Conservation (phyloP, 345 rosid genomes). For the Schrenkiella parvula region DNA sequence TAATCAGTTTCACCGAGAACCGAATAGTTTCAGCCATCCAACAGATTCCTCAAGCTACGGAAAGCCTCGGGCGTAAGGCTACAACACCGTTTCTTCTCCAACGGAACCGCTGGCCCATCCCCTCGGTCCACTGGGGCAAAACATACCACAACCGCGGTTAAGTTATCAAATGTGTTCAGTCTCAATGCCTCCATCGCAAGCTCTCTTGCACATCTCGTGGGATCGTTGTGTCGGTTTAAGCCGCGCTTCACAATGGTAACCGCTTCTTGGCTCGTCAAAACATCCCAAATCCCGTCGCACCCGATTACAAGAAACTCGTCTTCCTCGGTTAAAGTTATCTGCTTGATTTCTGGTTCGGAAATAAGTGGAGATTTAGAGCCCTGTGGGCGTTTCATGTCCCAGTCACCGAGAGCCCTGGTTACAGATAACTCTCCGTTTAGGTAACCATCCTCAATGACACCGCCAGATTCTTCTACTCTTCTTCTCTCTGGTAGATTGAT, state of each 20-base stretch:
- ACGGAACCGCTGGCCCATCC: slow-evolving; percentile 26
- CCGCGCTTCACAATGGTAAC: slow-evolving; percentile 59
- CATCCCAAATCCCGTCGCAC: slow-evolving; percentile 96
- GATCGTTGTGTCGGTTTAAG: slow-evolving; percentile 59
- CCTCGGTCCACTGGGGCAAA: slow-evolving; percentile 44
- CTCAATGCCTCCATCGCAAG: slow-evolving; percentile 73
- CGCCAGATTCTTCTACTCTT: slow-evolving; percentile 62
- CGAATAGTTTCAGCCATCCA: slow-evolving; percentile 36
- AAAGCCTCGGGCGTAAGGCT: slow-evolving; percentile 69
- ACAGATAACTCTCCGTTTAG: slow-evolving; percentile 57
- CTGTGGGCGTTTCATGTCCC: slow-evolving; percentile 67
- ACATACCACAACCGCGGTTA: slow-evolving; percentile 73
- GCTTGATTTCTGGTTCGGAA: slow-evolving; percentile 71
- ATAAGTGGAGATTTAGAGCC: slow-evolving; percentile 67
- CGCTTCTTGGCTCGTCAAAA: slow-evolving; percentile 83
- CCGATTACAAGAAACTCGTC: slow-evolving; percentile 89
- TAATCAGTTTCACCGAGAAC: neutral
- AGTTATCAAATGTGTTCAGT: slow-evolving; percentile 60
- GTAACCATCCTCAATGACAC: slow-evolving; percentile 29
- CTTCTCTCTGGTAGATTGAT: slow-evolving; percentile 50
- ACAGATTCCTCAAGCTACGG: slow-evolving; percentile 50
- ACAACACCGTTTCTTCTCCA: slow-evolving; percentile 48
- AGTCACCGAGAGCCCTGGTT: slow-evolving; percentile 88
- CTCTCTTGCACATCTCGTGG: slow-evolving; percentile 69
- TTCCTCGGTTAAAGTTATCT: slow-evolving; percentile 55